Evolutionary conservation across 2,329 filamentous ascomycete species (phyloP).

Genomic region (Rhexocercosporidium sp.): DNA sequence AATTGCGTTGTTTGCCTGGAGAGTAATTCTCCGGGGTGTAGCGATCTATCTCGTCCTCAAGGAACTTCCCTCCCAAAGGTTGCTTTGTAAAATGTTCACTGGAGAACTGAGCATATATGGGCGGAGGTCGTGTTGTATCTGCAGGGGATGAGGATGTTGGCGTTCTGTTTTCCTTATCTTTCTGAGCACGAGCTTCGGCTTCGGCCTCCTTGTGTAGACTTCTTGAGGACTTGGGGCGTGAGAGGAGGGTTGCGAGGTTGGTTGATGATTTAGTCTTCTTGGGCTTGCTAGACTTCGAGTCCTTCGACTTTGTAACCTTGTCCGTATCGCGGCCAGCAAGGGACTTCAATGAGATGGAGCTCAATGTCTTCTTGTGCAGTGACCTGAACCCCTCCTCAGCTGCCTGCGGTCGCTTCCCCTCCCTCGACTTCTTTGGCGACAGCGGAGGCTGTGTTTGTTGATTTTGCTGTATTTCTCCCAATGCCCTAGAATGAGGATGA

Average conservation of each 20-base stretch:
- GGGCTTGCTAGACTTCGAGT: conserved; percentile 60
- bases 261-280: conserved; percentile 84
- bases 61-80: conserved; percentile 46
- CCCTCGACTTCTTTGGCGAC: conserved; percentile 48
- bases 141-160: conserved; percentile 56
- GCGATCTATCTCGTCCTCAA: conserved; percentile 43
- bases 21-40: conserved; percentile 42
- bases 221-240: conserved; percentile 75
- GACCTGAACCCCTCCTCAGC: conserved; percentile 43
- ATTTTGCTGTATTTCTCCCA: conserved; percentile 64
- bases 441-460: conserved; percentile 48
- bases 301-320: conserved; percentile 45
- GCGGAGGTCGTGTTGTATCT: conserved; percentile 57
- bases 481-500: conserved; percentile 49
- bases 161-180: conserved; percentile 83
- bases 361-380: conserved; percentile 52
- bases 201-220: conserved; percentile 60
- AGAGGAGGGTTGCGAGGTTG: conserved; percentile 79
- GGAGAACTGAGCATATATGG: conserved; percentile 81
- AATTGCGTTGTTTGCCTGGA: conserved; percentile 40
- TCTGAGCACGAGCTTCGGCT: conserved; percentile 55
- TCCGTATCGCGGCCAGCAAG: conserved; percentile 46
- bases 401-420: conserved; percentile 39
- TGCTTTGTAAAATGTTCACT: conserved; percentile 44
- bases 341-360: conserved; percentile 52